Base-by-base conservation (phyloP, 2,329 filamentous ascomycete genomes). In the Davidsoniella virescens region DNA sequence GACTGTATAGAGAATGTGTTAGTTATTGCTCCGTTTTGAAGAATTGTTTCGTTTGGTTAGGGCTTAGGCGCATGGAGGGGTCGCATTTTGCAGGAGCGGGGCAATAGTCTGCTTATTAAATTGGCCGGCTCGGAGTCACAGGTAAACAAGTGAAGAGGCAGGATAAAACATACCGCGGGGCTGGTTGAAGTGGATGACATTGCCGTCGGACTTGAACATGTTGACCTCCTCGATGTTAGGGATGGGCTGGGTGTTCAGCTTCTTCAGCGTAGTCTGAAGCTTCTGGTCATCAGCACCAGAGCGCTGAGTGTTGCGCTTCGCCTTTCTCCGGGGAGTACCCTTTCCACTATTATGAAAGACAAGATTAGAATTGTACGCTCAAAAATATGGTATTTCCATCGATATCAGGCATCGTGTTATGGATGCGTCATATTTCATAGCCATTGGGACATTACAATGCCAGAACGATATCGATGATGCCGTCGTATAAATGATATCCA, bases 171-270 rank as follows among this genome's bases (percentile, higher is more conserved):
- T 72, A 96, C 92, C 92, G 78, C 95, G 95, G 61, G 92, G 92
- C 64, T 86, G 86, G 62, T 87, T 84, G 68, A 98, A 98, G 80
- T 98, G 92, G 65, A 98, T 96, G 69, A 98, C 92, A 70, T 98
- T 98, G 70, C 92, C 92, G 67, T 98, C 92, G 67, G 85, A 84
- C 84, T 98, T 98, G 83, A 98, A 98, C 92, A 98, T 98, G 83
- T 98, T 98, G 69, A 98, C 92, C 77, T 98, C 92, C 81, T 98
- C 92, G 63, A 98, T 98, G 59, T 85, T 87, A 76, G 94, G 88
- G 71, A 98, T 96, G 63, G 92, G 92, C 80, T 98, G 92, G 54
- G 94, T 90, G 72, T 96, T 96, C 69, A 98, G 81, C 84, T 98
- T 98, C 85, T 98, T 98, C 59, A 98, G 78, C 56, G 87, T 75